phyloP scores from a whole-genome alignment of 2,329 filamentous ascomycete genomes.

The Penicillium sp. region DNA sequence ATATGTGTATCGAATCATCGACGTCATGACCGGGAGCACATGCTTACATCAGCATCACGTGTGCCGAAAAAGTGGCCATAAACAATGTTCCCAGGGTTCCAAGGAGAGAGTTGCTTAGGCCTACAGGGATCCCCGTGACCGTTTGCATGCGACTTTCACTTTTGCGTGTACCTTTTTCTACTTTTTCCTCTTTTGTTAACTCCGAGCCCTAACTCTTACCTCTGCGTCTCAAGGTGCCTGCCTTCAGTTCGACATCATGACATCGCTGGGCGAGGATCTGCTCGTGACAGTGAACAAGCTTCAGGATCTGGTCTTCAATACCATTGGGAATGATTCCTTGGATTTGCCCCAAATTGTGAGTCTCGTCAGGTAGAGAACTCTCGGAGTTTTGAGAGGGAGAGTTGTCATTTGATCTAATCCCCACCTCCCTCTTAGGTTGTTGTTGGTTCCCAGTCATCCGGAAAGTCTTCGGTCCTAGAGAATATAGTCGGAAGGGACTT shows the following conservation, averaged over 20 bases:
- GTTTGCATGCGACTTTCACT: constrained; percentile 7
- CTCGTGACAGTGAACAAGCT: constrained; percentile 96
- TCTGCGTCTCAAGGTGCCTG: neutral
- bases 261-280: constrained; percentile 92
- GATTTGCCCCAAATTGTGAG: constrained; percentile 97
- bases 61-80: constrained; percentile 21
- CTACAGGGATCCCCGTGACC: constrained; percentile 16
- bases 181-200: neutral
- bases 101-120: constrained; percentile 11
- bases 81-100: constrained; percentile 20
- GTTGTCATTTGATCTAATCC: constrained; percentile 10
- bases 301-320: constrained; percentile 98
- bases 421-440: constrained; percentile 66
- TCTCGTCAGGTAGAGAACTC: constrained; percentile 19
- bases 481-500: constrained; percentile 99
- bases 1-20: neutral
- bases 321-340: constrained; percentile 96
- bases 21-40: constrained; percentile 14
- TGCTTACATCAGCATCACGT: constrained; percentile 22
- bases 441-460: constrained; percentile 95
- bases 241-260: constrained; percentile 59
- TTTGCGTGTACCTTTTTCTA: constrained; percentile 1
- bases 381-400: neutral
- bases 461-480: constrained; percentile 97
- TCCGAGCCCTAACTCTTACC: neutral